Base-by-base conservation (phyloP, 2,329 filamentous ascomycete species). In the Aspergillus uvarum region DNA sequence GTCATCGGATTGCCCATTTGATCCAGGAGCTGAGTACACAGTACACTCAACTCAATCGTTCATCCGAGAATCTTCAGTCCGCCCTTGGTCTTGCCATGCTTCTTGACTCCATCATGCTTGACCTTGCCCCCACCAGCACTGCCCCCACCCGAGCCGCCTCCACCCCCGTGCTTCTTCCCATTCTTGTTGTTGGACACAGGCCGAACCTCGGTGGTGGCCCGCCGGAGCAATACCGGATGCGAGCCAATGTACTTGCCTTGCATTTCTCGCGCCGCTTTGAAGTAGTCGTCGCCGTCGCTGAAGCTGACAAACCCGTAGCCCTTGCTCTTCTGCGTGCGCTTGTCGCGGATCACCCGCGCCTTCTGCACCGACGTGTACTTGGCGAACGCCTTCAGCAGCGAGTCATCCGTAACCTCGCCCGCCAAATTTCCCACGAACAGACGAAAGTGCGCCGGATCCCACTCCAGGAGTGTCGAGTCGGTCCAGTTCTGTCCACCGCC, bases 171-270 rank as follows among this genome's bases (percentile, higher is more conserved):
- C 67, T 81, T 81, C 55, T 86, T 84, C 59, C 89, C 88, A 70
- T 86, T 87, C 67, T 85, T 85, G 48, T 84, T 82, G 64, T 89
- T 88, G n/a, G 83, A 83, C 12, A 87, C 83, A 4, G 92, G 86
- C 73, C 91, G 92, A 76, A 99, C 92, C 76, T 98, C 93, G 5
- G 94, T 96, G 67, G 89, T 96, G 66, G 91, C 92, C 75, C 95
- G 91, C 76, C 90, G 88, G 67, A 98, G 85, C 26, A 91, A 81
- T 29, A 97, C 91, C 0, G 95, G 95, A 76, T 98, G 95, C 74
- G 92, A 97, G 70, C 96, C 94, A 73, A 99, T 98, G 78, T 99
- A 99, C 80, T 99, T 98, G 68, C 93, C 93, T 71, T 97, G 91
- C 95, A 98, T 98, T 80, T 98, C 94, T 79, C 95, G 92, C 70